Percentiles rank a stretch among this genome's conserved stretches.
These are phyloP conservation scores for Millerago galiae DNA, from an alignment of 805 yeast species.

Conservation along the genomic window DNA sequence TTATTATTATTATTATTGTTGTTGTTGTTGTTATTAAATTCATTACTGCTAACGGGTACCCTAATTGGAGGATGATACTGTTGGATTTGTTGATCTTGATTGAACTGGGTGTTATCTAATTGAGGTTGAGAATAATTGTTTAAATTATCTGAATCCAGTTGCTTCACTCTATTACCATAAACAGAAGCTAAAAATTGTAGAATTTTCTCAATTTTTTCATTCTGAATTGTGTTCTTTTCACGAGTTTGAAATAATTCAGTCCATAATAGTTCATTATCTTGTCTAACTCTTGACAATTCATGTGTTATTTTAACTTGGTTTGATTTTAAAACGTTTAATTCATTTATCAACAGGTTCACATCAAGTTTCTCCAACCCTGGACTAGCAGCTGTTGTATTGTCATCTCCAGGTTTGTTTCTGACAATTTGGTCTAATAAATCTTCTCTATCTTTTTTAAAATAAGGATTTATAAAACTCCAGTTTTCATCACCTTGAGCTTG, in stretches of 20 bases:
- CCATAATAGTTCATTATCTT: slow-evolving; percentile 90
- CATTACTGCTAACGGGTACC: not conserved
- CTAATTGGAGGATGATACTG: slow-evolving; percentile 2
- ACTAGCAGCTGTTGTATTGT: slow-evolving; percentile 22
- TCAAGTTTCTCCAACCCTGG: slow-evolving; percentile 6
- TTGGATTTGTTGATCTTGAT: slow-evolving; percentile 6
- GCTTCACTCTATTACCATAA: slow-evolving; percentile 22
- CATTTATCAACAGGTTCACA: slow-evolving; percentile 36
- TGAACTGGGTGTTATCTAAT: slow-evolving; percentile 4
- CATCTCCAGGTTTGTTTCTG: slow-evolving; percentile 42
- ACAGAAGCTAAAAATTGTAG: slow-evolving; percentile 81
- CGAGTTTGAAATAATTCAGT: slow-evolving; percentile 77
- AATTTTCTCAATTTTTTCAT: slow-evolving; percentile 83
- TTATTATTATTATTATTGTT: not conserved
- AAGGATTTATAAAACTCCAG: slow-evolving; percentile 84
- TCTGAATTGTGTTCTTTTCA: slow-evolving; percentile 79
- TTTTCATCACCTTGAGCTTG: slow-evolving; percentile 56
- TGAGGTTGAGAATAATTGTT: slow-evolving; percentile 4
- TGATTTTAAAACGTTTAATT: slow-evolving; percentile 45
- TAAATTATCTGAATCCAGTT: slow-evolving; percentile 14
- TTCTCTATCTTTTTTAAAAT: slow-evolving; percentile 70
- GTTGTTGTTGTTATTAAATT: not conserved
- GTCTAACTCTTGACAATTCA: slow-evolving; percentile 74
- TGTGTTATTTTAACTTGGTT: slow-evolving; percentile 79
- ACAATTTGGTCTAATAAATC: slow-evolving; percentile 81